Evolutionary conservation across 176 grass and related monocot species (phyloP), one percentile per base, ranked within the genome.

Genomic region (Musa beccarii): DNA sequence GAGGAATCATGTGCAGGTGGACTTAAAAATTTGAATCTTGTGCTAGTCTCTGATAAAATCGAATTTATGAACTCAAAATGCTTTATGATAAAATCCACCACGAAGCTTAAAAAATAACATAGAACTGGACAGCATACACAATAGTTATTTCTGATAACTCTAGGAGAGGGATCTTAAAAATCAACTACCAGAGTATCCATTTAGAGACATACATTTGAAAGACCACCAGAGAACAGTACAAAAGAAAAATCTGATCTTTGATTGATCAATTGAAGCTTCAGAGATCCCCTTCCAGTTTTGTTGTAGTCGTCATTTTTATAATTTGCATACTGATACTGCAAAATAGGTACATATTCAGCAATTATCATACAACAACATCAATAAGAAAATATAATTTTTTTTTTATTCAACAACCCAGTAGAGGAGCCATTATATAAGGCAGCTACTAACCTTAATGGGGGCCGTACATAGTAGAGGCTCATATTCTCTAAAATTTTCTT

Each of bases 261-360:
- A 61, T 92, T 96, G 80, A 96, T 96, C 78, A 92, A 51, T 29
- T 92, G 92, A 84, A 89, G 84, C 84, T 85, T 89, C 72, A 92
- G 52, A 6, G 43, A 10, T 16, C 84, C 81, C 72, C 84, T 87
- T 49, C 92, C 92, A 77, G 83, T 68, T 59, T 71, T 86, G 17
- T 3, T 76, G 61, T 85, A 89, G 16, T 87, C 69, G 1, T 23
- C 11, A 57, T 68, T 98, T 78, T 68, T 84, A 64, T 86, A 90
- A 25, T 81, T 88, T 49, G 85, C 76, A 81, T 76, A 80, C 80
- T 88, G 92, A 78, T 90, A 90, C 88, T 95, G 51, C 52, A 81
- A 10, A 79, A 71, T n/a, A 84, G 49, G 14, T 75, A 66, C 52
- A 61, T 23, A 63, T 63, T 54, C 16, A 17, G 8, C n/a, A 61